Evolutionary conservation across 116 monocot species (phyloP).

Genomic region (Phalaenopsis hybrid): DNA sequence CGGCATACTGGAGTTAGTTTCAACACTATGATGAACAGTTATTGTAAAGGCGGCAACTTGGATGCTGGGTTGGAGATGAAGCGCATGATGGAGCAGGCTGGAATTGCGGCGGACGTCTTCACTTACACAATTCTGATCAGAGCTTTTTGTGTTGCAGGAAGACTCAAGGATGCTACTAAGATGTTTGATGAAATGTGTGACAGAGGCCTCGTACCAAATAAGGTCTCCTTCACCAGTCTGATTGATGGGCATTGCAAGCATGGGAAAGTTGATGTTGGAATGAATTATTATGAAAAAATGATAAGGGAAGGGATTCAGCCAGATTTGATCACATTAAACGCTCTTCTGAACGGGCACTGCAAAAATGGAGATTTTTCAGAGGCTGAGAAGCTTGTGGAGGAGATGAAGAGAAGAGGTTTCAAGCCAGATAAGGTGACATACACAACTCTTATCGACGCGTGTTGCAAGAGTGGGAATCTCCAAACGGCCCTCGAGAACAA

Average conservation of each 20-base stretch:
- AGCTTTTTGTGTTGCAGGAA: conserved; percentile 37
- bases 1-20: conserved; percentile 50
- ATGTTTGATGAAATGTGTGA: conserved; percentile 52
- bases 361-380: conserved; percentile 44
- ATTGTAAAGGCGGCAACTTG: conserved; percentile 45
- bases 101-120: conserved; percentile 45
- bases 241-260: conserved; percentile 72
- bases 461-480: conserved; percentile 63
- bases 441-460: conserved; percentile 80
- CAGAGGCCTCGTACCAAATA: conserved; percentile 47
- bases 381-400: conserved; percentile 38
- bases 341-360: conserved; percentile 64
- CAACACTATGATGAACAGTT: conserved; percentile 76
- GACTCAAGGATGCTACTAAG: conserved; percentile 33
- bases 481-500: conserved; percentile 38
- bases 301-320: conserved; percentile 32
- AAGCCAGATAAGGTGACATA: conserved; percentile 76
- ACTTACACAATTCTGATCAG: conserved; percentile 55
- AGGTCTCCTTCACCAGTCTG: conserved; percentile 44
- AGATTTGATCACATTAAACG: conserved; percentile 65
- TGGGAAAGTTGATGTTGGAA: conserved; percentile 29
- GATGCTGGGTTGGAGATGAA: conserved; percentile 39
- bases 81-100: conserved; percentile 29
- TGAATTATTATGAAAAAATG: conserved; percentile 59
- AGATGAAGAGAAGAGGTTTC: conserved; percentile 51